These are phyloP conservation scores for Andrographis paniculata DNA, from an alignment of 305 asterid genomes.

Conservation along the genomic window DNA sequence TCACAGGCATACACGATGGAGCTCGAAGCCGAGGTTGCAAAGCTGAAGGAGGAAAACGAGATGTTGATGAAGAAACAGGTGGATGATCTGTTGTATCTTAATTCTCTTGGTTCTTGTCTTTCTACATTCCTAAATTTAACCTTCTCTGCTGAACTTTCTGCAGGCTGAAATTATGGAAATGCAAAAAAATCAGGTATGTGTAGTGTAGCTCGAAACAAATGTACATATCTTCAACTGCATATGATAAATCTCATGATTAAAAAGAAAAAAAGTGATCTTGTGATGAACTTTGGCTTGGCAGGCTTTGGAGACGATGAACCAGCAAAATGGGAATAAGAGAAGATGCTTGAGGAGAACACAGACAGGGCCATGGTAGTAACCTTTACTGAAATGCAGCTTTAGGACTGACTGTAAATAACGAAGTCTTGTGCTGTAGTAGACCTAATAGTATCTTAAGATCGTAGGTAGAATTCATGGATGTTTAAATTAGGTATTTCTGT, in stretches of 20 bases:
- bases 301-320: slow-evolving; percentile 66
- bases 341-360: slow-evolving; percentile 80
- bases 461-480: too few relatives aligned
- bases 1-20: slow-evolving; percentile 82
- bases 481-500: too few relatives aligned
- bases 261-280: too few relatives aligned
- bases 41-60: slow-evolving; percentile 82
- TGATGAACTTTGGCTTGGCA: slow-evolving; percentile 18
- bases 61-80: slow-evolving; percentile 76
- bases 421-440: too few relatives aligned
- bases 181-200: slow-evolving; percentile 53
- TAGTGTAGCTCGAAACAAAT: slow-evolving; percentile 1
- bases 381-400: background rate
- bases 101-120: background rate
- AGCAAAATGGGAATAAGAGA: slow-evolving; percentile 46
- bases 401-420: too few relatives aligned
- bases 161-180: slow-evolving; percentile 45
- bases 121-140: slow-evolving; percentile 9
- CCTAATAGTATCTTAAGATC: too few relatives aligned
- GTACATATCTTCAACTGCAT: too few relatives aligned
- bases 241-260: too few relatives aligned
- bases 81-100: background rate
- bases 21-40: slow-evolving; percentile 89
- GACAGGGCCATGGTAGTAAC: slow-evolving; percentile 78
- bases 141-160: slow-evolving; percentile 12